phyloP scores from a whole-genome alignment of 441 rosid genomes.

The Metrosideros polymorpha region DNA sequence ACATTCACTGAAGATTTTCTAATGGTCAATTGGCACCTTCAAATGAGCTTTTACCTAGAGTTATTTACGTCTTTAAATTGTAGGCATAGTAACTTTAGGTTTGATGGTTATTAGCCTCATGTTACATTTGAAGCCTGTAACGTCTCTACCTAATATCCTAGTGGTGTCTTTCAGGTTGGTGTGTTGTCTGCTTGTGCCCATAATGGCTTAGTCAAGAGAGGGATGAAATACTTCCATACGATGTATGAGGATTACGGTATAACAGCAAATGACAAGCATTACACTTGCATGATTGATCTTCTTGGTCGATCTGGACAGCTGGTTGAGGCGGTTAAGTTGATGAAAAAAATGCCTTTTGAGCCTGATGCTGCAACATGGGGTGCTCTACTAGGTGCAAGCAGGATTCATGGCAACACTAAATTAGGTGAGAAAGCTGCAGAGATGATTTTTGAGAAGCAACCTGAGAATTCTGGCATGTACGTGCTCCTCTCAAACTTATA shows the following conservation, averaged over 20 bases:
- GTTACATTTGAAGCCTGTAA: not conserved
- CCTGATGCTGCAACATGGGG: slow-evolving; percentile 17
- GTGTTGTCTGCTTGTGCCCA: slow-evolving; percentile 12
- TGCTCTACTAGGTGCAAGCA: slow-evolving; percentile 11
- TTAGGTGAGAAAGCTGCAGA: slow-evolving; percentile 12
- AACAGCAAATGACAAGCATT: slow-evolving; percentile 8
- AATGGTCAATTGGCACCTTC: not conserved
- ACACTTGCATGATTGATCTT: slow-evolving; percentile 11
- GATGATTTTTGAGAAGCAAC: slow-evolving; percentile 13
- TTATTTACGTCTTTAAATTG: not conserved
- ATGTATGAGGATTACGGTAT: slow-evolving; percentile 1
- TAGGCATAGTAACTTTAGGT: not conserved
- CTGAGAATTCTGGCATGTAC: slow-evolving; percentile 13
- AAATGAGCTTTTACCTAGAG: not conserved
- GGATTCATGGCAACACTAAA: slow-evolving; percentile 12
- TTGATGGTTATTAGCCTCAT: no score
- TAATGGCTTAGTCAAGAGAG: slow-evolving; percentile 8
- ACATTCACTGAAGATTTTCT: not conserved
- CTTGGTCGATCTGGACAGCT: slow-evolving; percentile 15
- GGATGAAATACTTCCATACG: slow-evolving; percentile 2
- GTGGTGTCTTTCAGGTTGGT: slow-evolving; percentile 5
- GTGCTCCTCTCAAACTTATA: slow-evolving; percentile 12
- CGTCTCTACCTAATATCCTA: not conserved
- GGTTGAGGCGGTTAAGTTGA: slow-evolving; percentile 3
- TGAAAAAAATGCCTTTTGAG: slow-evolving; percentile 7